Evolutionary conservation across 352 stramenopile species (phyloP).

Genomic region (Phytophthora sansomeana): DNA sequence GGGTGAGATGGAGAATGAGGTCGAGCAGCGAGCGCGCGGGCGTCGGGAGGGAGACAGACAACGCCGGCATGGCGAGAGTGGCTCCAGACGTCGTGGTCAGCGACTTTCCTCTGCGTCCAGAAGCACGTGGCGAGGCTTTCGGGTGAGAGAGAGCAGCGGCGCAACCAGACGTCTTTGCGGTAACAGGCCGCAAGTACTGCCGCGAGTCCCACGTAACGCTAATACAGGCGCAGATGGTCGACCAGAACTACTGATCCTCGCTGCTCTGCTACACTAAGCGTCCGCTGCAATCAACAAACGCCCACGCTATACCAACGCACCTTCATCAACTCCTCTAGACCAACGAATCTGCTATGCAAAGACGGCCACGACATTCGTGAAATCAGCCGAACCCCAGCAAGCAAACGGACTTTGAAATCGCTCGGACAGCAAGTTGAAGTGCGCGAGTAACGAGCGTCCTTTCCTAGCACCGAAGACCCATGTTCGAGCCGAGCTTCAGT

Average conservation of each 20-base stretch:
- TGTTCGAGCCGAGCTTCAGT: background rate
- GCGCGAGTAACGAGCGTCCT: constrained; percentile 20
- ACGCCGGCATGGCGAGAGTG: constrained; percentile 4
- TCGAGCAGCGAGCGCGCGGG: background rate
- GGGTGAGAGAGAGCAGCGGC: constrained; percentile 12
- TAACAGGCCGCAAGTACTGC: constrained; percentile 1
- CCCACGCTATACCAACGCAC: background rate
- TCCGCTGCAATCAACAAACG: no score
- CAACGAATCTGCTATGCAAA: no score
- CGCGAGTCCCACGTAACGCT: constrained; percentile 8
- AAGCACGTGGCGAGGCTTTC: constrained; percentile 6
- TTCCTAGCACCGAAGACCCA: constrained; percentile 10
- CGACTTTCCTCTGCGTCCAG: constrained; percentile 36
- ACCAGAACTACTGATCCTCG: background rate
- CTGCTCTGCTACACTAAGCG: background rate
- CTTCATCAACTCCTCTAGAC: no score
- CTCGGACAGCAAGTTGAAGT: constrained; percentile 29
- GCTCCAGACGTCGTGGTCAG: constrained; percentile 11
- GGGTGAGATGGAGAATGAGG: constrained; percentile 44
- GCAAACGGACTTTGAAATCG: background rate
- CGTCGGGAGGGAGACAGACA: background rate
- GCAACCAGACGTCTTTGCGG: constrained; percentile 29
- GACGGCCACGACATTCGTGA: background rate
- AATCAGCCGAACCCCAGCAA: no score
- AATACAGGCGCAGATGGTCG: constrained; percentile 6